phyloP scores from a whole-genome alignment of 306 rosid genomes.

The Vigna trinervia region DNA sequence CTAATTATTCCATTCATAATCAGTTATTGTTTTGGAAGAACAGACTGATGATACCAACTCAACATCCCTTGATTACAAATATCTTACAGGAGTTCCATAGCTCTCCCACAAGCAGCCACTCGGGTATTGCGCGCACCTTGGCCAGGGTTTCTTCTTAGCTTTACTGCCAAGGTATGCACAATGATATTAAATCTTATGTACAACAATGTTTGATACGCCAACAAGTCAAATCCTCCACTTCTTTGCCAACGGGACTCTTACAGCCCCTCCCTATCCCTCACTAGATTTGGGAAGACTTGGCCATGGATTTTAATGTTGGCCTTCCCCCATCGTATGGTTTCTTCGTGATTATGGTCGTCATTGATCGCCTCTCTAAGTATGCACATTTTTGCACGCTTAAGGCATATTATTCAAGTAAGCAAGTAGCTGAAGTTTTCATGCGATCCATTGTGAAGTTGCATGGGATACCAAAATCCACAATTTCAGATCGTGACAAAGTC shows the following conservation, averaged over 20 bases:
- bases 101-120: neutral
- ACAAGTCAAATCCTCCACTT: too few species aligned
- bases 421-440: neutral
- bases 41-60: too few species aligned
- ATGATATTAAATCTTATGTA: too few species aligned
- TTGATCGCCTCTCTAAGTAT: neutral
- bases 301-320: neutral
- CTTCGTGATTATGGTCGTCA: neutral
- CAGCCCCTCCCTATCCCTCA: too few species aligned
- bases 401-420: neutral
- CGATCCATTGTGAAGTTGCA: neutral
- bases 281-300: too few species aligned
- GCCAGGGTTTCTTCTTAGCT: neutral
- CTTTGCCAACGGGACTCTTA: too few species aligned
- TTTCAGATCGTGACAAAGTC: neutral
- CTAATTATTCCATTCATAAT: too few species aligned
- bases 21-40: too few species aligned
- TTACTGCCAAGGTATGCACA: neutral
- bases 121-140: neutral
- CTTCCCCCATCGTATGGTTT: neutral
- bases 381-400: neutral
- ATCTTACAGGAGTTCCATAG: neutral
- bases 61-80: too few species aligned
- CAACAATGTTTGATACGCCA: too few species aligned
- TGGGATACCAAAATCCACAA: neutral